These are phyloP conservation scores for Rickenella mellea DNA, from an alignment of 768 basidiomycete genomes.

Conservation along the genomic window DNA sequence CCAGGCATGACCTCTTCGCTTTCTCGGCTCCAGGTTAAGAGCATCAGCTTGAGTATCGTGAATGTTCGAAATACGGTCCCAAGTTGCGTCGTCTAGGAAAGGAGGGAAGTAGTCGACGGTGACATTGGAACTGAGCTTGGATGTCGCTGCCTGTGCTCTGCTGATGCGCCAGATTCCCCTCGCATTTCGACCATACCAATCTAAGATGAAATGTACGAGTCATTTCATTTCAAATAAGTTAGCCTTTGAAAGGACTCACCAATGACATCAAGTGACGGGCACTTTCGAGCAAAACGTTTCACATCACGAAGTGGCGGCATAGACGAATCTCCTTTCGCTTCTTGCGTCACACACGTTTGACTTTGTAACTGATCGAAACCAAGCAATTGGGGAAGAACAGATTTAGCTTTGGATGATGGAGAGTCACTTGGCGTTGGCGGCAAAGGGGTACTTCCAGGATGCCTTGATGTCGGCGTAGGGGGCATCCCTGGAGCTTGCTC, in stretches of 20 bases:
- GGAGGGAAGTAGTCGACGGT: constrained; percentile 23
- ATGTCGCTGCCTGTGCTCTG: constrained; percentile 13
- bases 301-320: constrained; percentile 27
- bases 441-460: too few species aligned
- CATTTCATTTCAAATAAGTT: neutral
- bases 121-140: constrained; percentile 21
- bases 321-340: constrained; percentile 20
- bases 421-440: constrained; percentile 23
- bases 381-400: constrained; percentile 17
- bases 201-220: constrained; percentile 9
- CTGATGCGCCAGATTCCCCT: constrained; percentile 22
- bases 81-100: constrained; percentile 12
- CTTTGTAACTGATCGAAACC: constrained; percentile 19
- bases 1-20: constrained; percentile 22
- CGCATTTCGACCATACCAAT: constrained; percentile 27
- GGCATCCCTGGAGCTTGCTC: constrained; percentile 22
- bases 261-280: constrained; percentile 20
- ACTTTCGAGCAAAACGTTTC: constrained; percentile 27
- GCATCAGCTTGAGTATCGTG: constrained; percentile 8
- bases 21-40: constrained; percentile 10
- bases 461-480: constrained; percentile 18
- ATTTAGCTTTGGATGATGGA: constrained; percentile 19
- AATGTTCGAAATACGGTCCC: constrained; percentile 14
- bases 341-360: constrained; percentile 12
- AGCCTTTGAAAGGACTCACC: constrained; percentile 12